Base-by-base conservation (phyloP, 2,329 filamentous ascomycete species). In the Coniochaeta sp. region DNA sequence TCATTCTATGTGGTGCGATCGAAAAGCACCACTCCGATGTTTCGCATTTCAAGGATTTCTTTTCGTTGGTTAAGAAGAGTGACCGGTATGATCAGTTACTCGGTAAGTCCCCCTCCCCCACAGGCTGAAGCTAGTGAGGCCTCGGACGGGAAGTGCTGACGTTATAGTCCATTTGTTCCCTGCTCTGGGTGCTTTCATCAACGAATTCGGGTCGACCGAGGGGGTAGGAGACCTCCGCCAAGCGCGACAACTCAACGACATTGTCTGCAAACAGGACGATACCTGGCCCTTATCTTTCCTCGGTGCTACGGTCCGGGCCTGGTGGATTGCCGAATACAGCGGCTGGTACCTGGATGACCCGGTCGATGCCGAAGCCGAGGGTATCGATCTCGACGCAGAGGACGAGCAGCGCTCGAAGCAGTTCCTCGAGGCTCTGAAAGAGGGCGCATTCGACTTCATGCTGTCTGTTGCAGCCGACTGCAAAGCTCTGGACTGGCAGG, bases 261-360 rank as follows among this genome's bases (percentile, higher is more conserved):
- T 82, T 31, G 76, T 96, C 20, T 82, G 86, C 57, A 77, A 80
- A 32, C 78, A 80, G 45, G 87, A 91, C 48, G 81, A 83, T 54
- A 74, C 85, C 38, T 96, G 91, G 88, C 75, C 79, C 20, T 67
- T 95, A 33, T 76, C 85, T 14, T 86, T 85, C 59, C 78, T 97
- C 12, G 86, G 91, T 60, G 89, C 91, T 45, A 86, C 89, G 3
- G 79, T 91, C 12, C 79, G 82, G 51, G 82, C 86, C 4, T 91
- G 89, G 79, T 99, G 94, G 94, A 78, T 96, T 46, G 86, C 89
- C 28, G 91, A 97, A 63, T 96, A 96, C 69, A 94, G 89, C 58
- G 89, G 90, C 3, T 89, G 90, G 75, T 96, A 91, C 65, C 77
- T 89, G 53, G 90, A 95, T 59, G 81, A 86, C 60, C 79, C 81